Percentiles rank a stretch among this genome's conserved stretches.
Conservation (phyloP, 2,329 filamentous ascomycete species). For the Fusarium neocosmosporiellum region DNA sequence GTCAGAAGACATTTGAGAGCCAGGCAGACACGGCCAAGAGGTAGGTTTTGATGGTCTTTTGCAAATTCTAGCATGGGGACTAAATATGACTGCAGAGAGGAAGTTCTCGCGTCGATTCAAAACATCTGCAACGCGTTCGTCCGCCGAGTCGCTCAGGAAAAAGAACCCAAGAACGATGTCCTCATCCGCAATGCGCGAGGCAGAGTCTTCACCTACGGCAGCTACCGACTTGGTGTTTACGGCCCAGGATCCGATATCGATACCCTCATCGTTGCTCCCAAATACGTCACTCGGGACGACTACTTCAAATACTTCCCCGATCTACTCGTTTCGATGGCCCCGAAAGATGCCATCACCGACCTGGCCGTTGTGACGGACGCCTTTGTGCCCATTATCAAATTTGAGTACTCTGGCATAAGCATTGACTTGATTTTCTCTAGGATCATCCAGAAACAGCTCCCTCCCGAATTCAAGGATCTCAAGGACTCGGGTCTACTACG, state of each 20-base stretch:
- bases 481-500: conserved; percentile 87
- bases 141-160: conserved; percentile 79
- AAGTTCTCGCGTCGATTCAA: conserved; percentile 81
- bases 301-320: conserved; percentile 93
- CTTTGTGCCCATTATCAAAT: conserved; percentile 97
- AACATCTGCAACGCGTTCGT: conserved; percentile 88
- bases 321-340: conserved; percentile 80
- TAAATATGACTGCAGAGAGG: conserved; percentile 37
- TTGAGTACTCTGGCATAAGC: conserved; percentile 89
- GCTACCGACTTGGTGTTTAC: conserved; percentile 93
- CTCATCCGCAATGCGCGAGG: conserved; percentile 87
- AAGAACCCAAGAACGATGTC: conserved; percentile 76
- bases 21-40: conserved; percentile 85
- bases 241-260: conserved; percentile 98
- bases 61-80: background rate
- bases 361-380: conserved; percentile 88
- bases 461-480: conserved; percentile 73
- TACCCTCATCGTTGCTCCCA: conserved; percentile 91
- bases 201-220: conserved; percentile 96
- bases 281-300: conserved; percentile 87
- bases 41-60: conserved; percentile 54
- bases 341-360: conserved; percentile 83
- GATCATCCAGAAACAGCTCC: conserved; percentile 77
- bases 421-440: conserved; percentile 94
- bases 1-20: conserved; percentile 91